Base-by-base conservation (phyloP, 495 filamentous ascomycete genomes). In the Articulospora tetracladia region DNA sequence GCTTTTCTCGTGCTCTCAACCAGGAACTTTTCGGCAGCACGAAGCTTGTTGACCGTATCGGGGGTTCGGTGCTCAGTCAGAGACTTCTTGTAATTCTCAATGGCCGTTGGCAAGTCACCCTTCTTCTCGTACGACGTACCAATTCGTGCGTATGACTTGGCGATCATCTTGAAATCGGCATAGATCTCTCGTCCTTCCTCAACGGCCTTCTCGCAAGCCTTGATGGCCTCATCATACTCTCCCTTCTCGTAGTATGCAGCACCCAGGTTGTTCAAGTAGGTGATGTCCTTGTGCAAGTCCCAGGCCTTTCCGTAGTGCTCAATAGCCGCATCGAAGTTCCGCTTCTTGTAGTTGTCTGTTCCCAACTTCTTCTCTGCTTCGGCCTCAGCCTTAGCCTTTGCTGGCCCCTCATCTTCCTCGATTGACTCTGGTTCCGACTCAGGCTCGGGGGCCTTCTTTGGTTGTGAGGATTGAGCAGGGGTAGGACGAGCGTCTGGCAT, bases 331-430 rank as follows among this genome's bases (percentile, higher is more conserved):
- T 97, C 95, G 59, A 98, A 94, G 68, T 97, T 84, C 66, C 92
- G 85, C 83, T 97, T 96, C 86, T 98, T 99, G 80, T 99, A 99
- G 69, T 86, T 86, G 64, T 96, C 90, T 25, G 92, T 99, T 57
- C 94, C 94, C 51, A 96, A 79, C 57, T 86, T 88, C 83, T 98
- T 99, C 79, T 97, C 92, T 57, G 90, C 87, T 66, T 99, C 94
- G 53, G 91, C 94, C 34, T 90, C 91, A 69, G 87, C 91, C 77
- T 97, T 92, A 0, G 92, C 92, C 80, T 95, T 88, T 74, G 87
- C 88, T 59, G 85, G 72, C 0, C 84, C 80, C 68, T 98, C 94
- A 67, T 96, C 91, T 66, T 95, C 89, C n/a, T 7, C 3, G 66
- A 86, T 76, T 17, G 85, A 82, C 68, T 84, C 81, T 1, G 80